Conservation (phyloP, 73 alveolate genomes). For the Tetrahymena borealis region DNA sequence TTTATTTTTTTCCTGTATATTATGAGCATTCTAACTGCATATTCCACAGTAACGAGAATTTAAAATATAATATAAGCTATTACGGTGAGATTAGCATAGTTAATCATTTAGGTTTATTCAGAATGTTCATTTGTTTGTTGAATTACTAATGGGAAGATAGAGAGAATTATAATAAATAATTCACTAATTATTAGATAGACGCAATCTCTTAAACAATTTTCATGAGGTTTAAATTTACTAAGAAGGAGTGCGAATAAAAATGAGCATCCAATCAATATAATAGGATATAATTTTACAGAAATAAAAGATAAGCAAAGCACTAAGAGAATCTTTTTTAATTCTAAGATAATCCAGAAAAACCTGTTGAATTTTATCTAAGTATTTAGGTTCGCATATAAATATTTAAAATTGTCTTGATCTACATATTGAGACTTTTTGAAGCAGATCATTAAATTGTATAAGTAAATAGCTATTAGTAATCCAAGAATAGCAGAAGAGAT, state of each 20-base stretch:
- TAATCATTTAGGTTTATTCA: background rate
- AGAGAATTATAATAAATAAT: background rate
- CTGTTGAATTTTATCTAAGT: background rate
- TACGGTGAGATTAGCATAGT: background rate
- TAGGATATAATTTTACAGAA: background rate
- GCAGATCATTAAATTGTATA: background rate
- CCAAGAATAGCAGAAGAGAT: background rate
- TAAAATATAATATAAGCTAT: background rate
- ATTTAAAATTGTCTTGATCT: background rate
- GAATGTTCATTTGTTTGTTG: background rate
- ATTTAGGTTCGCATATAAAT: background rate
- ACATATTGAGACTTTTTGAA: background rate
- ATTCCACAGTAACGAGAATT: background rate
- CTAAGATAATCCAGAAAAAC: background rate
- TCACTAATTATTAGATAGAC: background rate
- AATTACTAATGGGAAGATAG: background rate
- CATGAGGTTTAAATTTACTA: background rate
- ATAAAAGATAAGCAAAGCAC: background rate
- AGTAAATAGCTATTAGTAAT: background rate
- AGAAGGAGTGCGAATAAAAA: background rate
- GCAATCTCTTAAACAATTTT: background rate
- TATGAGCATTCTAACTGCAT: background rate
- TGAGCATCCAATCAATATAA: background rate
- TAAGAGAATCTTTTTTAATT: background rate
- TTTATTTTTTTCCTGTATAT: background rate